Evolutionary conservation across 2,329 filamentous ascomycete genomes (phyloP).

Genomic region (Ophiognomonia clavigignenti-juglandacearum): DNA sequence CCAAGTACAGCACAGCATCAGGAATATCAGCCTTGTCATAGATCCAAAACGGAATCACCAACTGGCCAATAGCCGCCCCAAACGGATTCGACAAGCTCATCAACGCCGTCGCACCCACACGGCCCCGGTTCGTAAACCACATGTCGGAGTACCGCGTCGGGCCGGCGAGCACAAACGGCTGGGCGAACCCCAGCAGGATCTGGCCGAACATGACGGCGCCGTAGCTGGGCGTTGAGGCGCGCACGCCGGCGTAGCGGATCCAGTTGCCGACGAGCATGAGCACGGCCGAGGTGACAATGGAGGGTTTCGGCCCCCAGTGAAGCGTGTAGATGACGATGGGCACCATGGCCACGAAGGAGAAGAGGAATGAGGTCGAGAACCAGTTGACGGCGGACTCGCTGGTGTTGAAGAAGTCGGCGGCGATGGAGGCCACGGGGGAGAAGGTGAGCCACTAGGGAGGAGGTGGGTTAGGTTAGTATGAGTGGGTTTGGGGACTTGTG

Average conservation of each 20-base stretch:
- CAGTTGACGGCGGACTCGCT: constrained; percentile 80
- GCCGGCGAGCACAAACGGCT: constrained; percentile 86
- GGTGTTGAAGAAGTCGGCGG: constrained; percentile 71
- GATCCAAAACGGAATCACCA: constrained; percentile 78
- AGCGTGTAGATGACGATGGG: constrained; percentile 73
- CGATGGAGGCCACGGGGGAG: constrained; percentile 71
- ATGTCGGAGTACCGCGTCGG: constrained; percentile 89
- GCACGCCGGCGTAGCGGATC: constrained; percentile 75
- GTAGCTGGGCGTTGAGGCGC: constrained; percentile 56
- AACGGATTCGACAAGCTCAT: constrained; percentile 85
- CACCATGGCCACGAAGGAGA: constrained; percentile 70
- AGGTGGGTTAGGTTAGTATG: neutral
- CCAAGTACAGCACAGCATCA: constrained; percentile 76
- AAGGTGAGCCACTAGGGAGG: constrained; percentile 78
- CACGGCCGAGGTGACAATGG: constrained; percentile 68
- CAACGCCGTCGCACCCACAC: constrained; percentile 82
- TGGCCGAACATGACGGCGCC: constrained; percentile 85
- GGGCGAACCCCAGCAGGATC: constrained; percentile 80
- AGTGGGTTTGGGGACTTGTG: no score
- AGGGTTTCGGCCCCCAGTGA: constrained; percentile 72
- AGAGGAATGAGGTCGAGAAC: constrained; percentile 83
- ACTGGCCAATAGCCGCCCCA: constrained; percentile 81
- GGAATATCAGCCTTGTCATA: constrained; percentile 61
- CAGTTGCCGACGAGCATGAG: constrained; percentile 83
- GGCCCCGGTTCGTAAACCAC: constrained; percentile 84